Base-by-base conservation (phyloP, 805 yeast genomes). In the Lachancea lanzarotensis region DNA sequence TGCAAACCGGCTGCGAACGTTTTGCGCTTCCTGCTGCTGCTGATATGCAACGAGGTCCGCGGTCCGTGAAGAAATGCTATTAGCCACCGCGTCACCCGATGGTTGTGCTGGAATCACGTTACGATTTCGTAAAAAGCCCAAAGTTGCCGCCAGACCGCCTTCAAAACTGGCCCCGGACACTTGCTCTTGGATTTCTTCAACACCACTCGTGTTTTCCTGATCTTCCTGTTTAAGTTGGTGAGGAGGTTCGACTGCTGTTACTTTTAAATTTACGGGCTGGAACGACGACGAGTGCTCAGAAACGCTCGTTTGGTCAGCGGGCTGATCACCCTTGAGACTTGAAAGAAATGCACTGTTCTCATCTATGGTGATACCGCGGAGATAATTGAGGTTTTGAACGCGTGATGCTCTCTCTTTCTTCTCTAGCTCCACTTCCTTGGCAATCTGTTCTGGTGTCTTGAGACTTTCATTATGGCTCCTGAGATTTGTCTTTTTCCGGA, bases 351-450 rank as follows among this genome's bases (percentile, higher is more conserved):
- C 45, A 1, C 60, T 59, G 1, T 74, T 74, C 19, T 68, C 74
- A 51, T 75, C 74, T 19, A 73, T 58, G 1, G 69, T 62, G 19
- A 71, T 22, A 8, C 56, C 61, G 5, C 40, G 56, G 7, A 52
- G 45, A 52, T 58, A 43, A 42, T 47, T 35, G 55, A 49, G 38
- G 46, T 51, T 47, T 47, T 45, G 39, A 2, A 48, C 36, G 12
- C 52, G 55, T 38, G 53, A 19, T 12, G 51, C 49, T 6, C 45
- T 46, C 20, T 60, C 59, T 3, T 53, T 45, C 31, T 55, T 49
- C 27, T 65, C 67, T 20, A 53, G 56, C 22, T 59, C 53, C 3
- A 75, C 60, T 40, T 73, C 72, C 11, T 53, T 49, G 0, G 74
- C 78, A 2, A 74, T 53, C 22, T 39, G 27, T 39, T 45, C 8